Percentiles rank a stretch among this genome's conserved stretches.
Evolutionary conservation across 257 asterid species (phyloP).

Genomic region (Petunia axillaris): DNA sequence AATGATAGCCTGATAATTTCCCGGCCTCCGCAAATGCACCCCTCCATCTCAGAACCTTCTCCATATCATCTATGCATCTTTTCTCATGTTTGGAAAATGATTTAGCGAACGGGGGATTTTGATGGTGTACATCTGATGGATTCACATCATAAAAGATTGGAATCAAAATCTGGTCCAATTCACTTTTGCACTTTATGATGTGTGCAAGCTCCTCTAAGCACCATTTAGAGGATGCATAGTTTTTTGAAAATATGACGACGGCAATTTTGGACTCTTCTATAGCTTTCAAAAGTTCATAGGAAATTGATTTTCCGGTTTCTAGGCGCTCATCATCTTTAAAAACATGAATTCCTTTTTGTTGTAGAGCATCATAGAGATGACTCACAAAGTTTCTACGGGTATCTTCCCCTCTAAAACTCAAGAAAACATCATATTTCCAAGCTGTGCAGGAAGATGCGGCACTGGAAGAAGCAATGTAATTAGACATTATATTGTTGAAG

Average conservation of each 20-base stretch:
- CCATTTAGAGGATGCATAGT: no score
- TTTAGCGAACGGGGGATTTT: no score
- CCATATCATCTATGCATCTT: no score
- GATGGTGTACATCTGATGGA: neutral
- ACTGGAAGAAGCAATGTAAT: no score
- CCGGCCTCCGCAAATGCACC: no score
- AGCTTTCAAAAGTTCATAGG: neutral
- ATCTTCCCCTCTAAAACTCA: neutral
- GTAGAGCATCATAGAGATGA: neutral
- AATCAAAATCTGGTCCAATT: no score
- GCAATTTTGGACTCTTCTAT: neutral
- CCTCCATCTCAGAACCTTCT: no score
- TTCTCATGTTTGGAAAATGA: no score
- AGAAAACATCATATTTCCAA: neutral
- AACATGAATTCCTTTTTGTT: neutral
- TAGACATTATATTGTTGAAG: neutral
- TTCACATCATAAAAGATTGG: neutral
- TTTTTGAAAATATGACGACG: neutral
- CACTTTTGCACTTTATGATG: neutral
- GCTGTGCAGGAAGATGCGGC: neutral
- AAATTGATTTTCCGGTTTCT: neutral
- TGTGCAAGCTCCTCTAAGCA: neutral
- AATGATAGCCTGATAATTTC: no score
- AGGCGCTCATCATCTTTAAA: neutral
- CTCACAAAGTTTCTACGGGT: neutral